Percentiles rank a stretch among this genome's conserved stretches.
These are phyloP conservation scores for Clitoria ternatea DNA, from an alignment of 306 rosid genomes.

Conservation along the genomic window DNA sequence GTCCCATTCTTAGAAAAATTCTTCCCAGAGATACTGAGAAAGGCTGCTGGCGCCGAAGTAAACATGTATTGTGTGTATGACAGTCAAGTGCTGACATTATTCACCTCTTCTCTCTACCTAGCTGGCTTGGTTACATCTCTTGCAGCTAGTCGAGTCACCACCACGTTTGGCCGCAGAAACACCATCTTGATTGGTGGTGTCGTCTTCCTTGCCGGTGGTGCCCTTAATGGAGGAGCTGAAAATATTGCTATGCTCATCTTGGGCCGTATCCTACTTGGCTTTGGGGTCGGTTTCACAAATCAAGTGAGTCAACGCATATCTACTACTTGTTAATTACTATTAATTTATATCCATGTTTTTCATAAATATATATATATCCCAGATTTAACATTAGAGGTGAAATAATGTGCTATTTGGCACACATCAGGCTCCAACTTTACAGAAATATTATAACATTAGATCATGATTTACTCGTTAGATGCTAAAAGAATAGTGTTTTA, in stretches of 20 bases:
- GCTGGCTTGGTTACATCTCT: slow-evolving; percentile 55
- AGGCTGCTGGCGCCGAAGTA: slow-evolving; percentile 26
- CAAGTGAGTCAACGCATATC: slow-evolving; percentile 40
- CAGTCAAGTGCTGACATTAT: slow-evolving; percentile 56
- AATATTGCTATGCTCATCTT: slow-evolving; percentile 64
- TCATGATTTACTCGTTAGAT: no score
- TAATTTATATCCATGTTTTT: no score
- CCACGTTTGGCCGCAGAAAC: slow-evolving; percentile 40
- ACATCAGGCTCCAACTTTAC: no score
- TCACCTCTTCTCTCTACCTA: slow-evolving; percentile 69
- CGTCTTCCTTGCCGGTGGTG: slow-evolving; percentile 52
- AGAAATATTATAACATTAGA: no score
- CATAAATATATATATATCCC: no score
- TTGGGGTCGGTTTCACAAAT: slow-evolving; percentile 74
- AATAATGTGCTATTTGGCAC: no score
- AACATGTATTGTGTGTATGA: slow-evolving; percentile 62
- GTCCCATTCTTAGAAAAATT: slow-evolving; percentile 58
- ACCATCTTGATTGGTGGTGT: slow-evolving; percentile 58
- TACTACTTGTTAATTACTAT: not conserved
- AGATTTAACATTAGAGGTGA: no score
- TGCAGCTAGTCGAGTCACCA: slow-evolving; percentile 49
- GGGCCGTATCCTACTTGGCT: slow-evolving; percentile 70
- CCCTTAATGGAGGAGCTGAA: slow-evolving; percentile 57
- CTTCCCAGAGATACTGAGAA: slow-evolving; percentile 51
- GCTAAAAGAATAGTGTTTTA: no score